Evolutionary conservation across 345 rosid species (phyloP), one percentile per base, ranked within the genome.

Genomic region (Odontarrhena argentea): DNA sequence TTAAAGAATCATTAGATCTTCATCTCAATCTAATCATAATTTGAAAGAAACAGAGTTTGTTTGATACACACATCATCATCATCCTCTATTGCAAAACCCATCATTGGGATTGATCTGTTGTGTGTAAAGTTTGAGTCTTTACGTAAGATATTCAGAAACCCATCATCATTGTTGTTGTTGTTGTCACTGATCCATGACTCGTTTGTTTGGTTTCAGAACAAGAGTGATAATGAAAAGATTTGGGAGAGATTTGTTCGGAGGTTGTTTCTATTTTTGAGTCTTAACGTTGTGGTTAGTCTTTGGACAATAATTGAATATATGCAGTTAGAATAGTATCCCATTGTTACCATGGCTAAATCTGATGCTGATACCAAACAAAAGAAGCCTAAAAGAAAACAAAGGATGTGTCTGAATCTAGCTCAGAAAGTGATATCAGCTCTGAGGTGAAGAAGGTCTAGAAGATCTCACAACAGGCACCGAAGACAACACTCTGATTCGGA

Each of bases 261-360:
- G n/a, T n/a, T n/a, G n/a, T n/a, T n/a, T n/a, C n/a, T n/a, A n/a
- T n/a, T n/a, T n/a, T n/a, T n/a, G n/a, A n/a, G n/a, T n/a, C n/a
- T n/a, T n/a, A n/a, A n/a, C n/a, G n/a, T n/a, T n/a, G n/a, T n/a
- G n/a, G n/a, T n/a, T n/a, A n/a, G n/a, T n/a, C n/a, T n/a, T n/a
- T n/a, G n/a, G n/a, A n/a, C n/a, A n/a, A n/a, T n/a, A n/a, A n/a
- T n/a, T n/a, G n/a, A n/a, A n/a, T n/a, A n/a, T n/a, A n/a, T n/a
- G n/a, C n/a, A n/a, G n/a, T n/a, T n/a, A n/a, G n/a, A n/a, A n/a
- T n/a, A n/a, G n/a, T n/a, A n/a, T n/a, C n/a, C n/a, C n/a, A n/a
- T n/a, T n/a, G n/a, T n/a, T n/a, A n/a, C 88, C 6, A 85, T 83
- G 63, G 94, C 96, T 0, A 81, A 76, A 67, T 84, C 81, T 55